These are phyloP conservation scores for Linderina pennispora DNA, from an alignment of 192 early-diverging fungal species.

Conservation along the genomic window DNA sequence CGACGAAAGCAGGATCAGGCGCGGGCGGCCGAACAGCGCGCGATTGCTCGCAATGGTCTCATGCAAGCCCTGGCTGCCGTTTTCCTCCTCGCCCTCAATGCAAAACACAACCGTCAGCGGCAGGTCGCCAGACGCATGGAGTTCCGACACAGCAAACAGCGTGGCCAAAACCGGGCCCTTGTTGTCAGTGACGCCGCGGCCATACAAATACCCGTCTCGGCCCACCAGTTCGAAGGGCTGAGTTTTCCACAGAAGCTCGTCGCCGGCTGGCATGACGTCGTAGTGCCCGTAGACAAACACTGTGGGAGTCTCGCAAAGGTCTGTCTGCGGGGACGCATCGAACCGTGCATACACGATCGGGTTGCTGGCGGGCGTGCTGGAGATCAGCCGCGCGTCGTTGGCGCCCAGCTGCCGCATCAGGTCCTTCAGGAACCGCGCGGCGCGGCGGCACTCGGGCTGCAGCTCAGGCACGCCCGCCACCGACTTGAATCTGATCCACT, in stretches of 20 bases:
- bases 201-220: conserved; percentile 68
- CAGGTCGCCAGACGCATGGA: conserved; percentile 52
- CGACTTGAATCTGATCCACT: conserved; percentile 64
- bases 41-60: conserved; percentile 50
- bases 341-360: conserved; percentile 67
- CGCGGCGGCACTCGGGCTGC: conserved; percentile 64
- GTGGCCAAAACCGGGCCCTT: conserved; percentile 72
- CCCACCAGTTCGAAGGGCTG: conserved; percentile 61
- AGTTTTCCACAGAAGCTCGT: conserved; percentile 56
- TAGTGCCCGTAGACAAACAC: conserved; percentile 77
- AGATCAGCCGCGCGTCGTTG: conserved; percentile 48
- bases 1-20: conserved; percentile 49
- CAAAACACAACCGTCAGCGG: conserved; percentile 64
- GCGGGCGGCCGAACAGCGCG: conserved; percentile 20
- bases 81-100: conserved; percentile 78
- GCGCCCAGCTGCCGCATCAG: conserved; percentile 65
- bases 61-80: conserved; percentile 62
- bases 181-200: conserved; percentile 73
- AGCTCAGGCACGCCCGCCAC: conserved; percentile 62
- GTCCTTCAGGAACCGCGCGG: conserved; percentile 65
- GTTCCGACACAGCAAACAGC: conserved; percentile 65
- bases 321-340: conserved; percentile 15
- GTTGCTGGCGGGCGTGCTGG: conserved; percentile 55
- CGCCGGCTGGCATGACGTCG: conserved; percentile 70
- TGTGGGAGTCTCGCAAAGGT: conserved; percentile 30